phyloP scores from a whole-genome alignment of 2,329 filamentous ascomycete species.

The Thielaviopsis cerberus region DNA sequence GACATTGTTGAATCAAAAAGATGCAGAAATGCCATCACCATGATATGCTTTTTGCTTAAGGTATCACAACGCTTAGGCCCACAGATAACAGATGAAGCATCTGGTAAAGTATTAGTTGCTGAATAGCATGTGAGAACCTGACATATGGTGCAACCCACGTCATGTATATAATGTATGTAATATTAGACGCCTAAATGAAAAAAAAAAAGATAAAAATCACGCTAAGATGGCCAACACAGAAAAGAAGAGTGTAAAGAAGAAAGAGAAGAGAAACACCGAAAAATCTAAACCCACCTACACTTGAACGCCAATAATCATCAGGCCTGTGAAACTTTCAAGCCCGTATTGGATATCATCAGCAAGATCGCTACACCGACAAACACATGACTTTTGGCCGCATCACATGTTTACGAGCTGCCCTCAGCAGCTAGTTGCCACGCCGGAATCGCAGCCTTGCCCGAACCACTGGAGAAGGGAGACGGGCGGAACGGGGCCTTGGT shows the following conservation, averaged over 20 bases:
- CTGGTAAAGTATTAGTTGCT: too few species aligned
- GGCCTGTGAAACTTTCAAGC: background rate
- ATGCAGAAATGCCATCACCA: too few species aligned
- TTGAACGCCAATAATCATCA: background rate
- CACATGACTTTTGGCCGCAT: background rate
- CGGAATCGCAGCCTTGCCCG: slow-evolving; percentile 50
- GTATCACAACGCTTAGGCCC: too few species aligned
- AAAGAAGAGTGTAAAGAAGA: background rate
- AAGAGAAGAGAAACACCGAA: background rate
- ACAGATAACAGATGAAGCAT: too few species aligned
- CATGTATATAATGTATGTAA: too few species aligned
- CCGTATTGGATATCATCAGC: background rate
- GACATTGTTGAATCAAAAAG: too few species aligned
- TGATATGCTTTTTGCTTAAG: too few species aligned
- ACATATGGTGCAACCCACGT: too few species aligned
- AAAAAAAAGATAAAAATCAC: background rate
- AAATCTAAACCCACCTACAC: background rate
- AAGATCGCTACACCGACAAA: background rate
- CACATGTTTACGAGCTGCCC: background rate
- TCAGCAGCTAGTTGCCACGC: slow-evolving; percentile 53
- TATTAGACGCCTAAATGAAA: background rate
- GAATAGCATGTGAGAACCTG: too few species aligned
- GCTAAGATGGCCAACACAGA: background rate
- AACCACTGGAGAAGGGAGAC: slow-evolving; percentile 20
- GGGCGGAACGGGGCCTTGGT: background rate